These are phyloP conservation scores for Plasmopara muralis DNA, from an alignment of 352 stramenopile genomes.

Conservation along the genomic window DNA sequence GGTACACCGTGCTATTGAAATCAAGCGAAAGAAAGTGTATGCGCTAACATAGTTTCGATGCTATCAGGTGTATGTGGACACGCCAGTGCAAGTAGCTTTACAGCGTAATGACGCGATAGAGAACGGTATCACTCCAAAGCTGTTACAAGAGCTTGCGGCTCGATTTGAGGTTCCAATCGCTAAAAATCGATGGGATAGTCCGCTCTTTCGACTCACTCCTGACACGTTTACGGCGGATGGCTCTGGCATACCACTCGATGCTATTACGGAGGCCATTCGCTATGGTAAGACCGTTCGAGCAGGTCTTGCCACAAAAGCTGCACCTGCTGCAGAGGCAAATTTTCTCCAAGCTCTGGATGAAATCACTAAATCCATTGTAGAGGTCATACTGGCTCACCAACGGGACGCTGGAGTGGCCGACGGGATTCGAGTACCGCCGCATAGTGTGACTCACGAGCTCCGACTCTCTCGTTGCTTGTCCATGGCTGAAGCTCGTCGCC, in stretches of 20 bases:
- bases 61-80: slow-evolving; percentile 60
- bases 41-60: not conserved
- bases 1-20: slow-evolving; percentile 15
- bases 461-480: slow-evolving; percentile 44
- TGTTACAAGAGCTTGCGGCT: slow-evolving; percentile 79
- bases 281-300: slow-evolving; percentile 66
- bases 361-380: slow-evolving; percentile 47
- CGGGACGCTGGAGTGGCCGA: slow-evolving; percentile 56
- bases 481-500: slow-evolving; percentile 50
- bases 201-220: slow-evolving; percentile 69
- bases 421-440: slow-evolving; percentile 29
- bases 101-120: slow-evolving; percentile 40
- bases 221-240: slow-evolving; percentile 32
- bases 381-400: slow-evolving; percentile 54
- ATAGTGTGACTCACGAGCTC: slow-evolving; percentile 31
- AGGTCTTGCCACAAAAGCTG: slow-evolving; percentile 54
- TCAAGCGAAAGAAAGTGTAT: not conserved
- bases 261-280: slow-evolving; percentile 49
- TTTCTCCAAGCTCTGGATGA: slow-evolving; percentile 71
- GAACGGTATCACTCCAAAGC: slow-evolving; percentile 35
- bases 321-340: slow-evolving; percentile 51
- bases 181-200: slow-evolving; percentile 93
- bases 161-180: slow-evolving; percentile 88
- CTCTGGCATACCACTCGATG: slow-evolving; percentile 29
- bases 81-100: slow-evolving; percentile 46